These are phyloP conservation scores for Trametes punicea DNA, from an alignment of 768 basidiomycete genomes.

Conservation along the genomic window DNA sequence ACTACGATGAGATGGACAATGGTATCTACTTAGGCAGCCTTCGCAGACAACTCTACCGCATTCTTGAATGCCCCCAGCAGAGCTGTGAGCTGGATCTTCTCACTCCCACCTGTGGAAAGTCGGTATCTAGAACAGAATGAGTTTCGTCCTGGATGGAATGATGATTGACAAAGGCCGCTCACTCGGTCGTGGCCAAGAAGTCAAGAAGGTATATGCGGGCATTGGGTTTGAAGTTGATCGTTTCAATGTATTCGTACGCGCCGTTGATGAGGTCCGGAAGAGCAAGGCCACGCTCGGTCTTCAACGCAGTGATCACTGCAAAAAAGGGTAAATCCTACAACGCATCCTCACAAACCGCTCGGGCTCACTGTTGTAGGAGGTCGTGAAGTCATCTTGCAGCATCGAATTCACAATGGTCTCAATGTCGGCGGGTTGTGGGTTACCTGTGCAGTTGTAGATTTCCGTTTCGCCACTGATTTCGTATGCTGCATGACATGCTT, in stretches of 20 bases:
- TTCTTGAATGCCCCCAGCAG: constrained; percentile 92
- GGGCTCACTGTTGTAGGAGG: constrained; percentile 71
- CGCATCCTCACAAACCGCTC: not conserved
- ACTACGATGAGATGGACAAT: not conserved
- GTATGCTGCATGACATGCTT: constrained; percentile 98
- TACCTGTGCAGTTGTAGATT: constrained; percentile 96
- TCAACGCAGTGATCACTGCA: constrained; percentile 81
- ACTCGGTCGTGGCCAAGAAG: constrained; percentile 95
- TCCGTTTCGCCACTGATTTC: constrained; percentile 84
- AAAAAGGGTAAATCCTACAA: not conserved
- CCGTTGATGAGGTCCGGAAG: constrained; percentile 92
- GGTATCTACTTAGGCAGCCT: constrained; percentile 22
- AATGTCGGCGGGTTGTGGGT: constrained; percentile 92
- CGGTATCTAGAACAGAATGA: constrained; percentile 60
- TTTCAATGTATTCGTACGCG: constrained; percentile 86
- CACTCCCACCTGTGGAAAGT: constrained; percentile 86
- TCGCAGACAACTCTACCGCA: constrained; percentile 73
- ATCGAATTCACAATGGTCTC: constrained; percentile 92
- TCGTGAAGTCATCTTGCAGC: constrained; percentile 95
- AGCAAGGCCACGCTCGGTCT: constrained; percentile 90
- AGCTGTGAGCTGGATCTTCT: constrained; percentile 92
- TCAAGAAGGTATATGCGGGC: constrained; percentile 91
- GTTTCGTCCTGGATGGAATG: not conserved
- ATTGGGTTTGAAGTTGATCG: constrained; percentile 79
- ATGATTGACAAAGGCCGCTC: constrained; percentile 32